A percentile compares a stretch with the other conserved stretches of the same genome.
These are phyloP conservation scores for Pulveroboletus sp. DNA, from an alignment of 768 basidiomycete species.

Conservation along the genomic window DNA sequence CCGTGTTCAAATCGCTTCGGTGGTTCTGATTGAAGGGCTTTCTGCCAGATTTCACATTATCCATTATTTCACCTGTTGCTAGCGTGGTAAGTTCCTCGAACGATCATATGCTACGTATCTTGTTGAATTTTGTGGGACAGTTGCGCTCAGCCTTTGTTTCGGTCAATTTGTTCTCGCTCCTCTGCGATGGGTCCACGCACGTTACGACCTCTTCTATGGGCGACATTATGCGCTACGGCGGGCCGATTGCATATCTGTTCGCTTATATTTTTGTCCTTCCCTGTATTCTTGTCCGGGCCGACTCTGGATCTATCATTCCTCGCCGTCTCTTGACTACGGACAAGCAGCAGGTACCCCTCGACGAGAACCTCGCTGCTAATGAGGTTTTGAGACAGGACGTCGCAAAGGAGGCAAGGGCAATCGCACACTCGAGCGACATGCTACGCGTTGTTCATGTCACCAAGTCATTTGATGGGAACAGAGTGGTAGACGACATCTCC, in stretches of 20 bases:
- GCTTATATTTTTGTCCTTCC: conserved; percentile 55
- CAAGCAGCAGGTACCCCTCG: conserved; percentile 10
- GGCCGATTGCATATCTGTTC: conserved; percentile 71
- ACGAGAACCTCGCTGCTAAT: conserved; percentile 11
- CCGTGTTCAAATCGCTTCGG: neutral
- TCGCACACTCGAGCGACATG: conserved; percentile 46
- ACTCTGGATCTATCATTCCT: conserved; percentile 58
- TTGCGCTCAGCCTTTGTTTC: conserved; percentile 69
- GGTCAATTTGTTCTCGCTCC: conserved; percentile 68
- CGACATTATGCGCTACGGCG: conserved; percentile 57
- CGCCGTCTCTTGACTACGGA: conserved; percentile 31
- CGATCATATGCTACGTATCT: neutral
- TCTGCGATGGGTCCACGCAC: conserved; percentile 53
- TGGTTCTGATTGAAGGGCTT: neutral
- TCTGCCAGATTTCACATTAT: conserved; percentile 55
- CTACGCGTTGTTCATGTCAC: conserved; percentile 60
- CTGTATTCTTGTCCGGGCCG: conserved; percentile 61
- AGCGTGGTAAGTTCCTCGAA: conserved; percentile 48
- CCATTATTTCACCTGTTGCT: conserved; percentile 62
- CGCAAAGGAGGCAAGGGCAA: conserved; percentile 45
- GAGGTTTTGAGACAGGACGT: conserved; percentile 45
- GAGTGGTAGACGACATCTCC: conserved; percentile 69
- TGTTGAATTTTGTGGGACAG: conserved; percentile 30
- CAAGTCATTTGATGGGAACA: conserved; percentile 52
- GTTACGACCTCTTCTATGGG: conserved; percentile 47